phyloP scores from a whole-genome alignment of 2,329 filamentous ascomycete species.

The Ceratocystis ficicola region DNA sequence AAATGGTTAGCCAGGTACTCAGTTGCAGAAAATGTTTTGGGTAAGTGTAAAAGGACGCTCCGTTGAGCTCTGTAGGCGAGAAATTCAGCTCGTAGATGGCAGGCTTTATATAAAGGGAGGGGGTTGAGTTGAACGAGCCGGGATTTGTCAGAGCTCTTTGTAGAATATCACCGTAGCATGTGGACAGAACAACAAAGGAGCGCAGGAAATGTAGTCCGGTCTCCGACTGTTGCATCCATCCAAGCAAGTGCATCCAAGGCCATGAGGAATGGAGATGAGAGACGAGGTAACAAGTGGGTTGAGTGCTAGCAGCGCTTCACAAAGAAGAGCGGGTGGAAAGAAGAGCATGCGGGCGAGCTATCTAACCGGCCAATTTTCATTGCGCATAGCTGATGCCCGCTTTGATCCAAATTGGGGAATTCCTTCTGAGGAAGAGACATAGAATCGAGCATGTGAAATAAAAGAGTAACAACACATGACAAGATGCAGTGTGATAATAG shows the following conservation, averaged over 20 bases:
- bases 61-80: background rate
- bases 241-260: background rate
- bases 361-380: background rate
- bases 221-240: background rate
- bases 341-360: background rate
- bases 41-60: background rate
- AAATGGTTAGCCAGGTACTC: slow-evolving; percentile 22
- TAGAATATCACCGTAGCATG: no score
- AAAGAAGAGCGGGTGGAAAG: background rate
- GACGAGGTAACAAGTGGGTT: background rate
- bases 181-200: no score
- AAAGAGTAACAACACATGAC: background rate
- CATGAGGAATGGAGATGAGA: background rate
- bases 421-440: background rate
- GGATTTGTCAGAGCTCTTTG: background rate
- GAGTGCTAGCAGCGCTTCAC: background rate
- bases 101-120: background rate
- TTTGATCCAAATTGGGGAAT: background rate
- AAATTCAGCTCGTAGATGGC: background rate
- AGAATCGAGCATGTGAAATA: background rate
- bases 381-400: background rate
- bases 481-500: background rate
- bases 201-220: background rate
- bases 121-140: background rate
- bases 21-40: slow-evolving; percentile 23